These are phyloP conservation scores for Lactarius psammicola DNA, from an alignment of 768 basidiomycete genomes.

Conservation along the genomic window DNA sequence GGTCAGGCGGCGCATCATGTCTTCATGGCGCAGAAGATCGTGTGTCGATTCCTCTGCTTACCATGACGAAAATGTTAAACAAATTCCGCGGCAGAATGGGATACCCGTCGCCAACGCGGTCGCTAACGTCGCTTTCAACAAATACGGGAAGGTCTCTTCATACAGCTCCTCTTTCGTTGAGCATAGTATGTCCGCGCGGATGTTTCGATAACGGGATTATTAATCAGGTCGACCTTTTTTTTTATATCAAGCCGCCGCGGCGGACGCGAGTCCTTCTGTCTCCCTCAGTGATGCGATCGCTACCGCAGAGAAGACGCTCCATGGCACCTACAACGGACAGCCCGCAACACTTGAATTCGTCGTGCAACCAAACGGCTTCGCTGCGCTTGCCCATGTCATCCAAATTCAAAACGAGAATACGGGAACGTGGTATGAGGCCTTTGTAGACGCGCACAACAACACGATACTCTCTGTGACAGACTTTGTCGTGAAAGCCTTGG, in stretches of 20 bases:
- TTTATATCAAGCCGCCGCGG: conserved; percentile 17
- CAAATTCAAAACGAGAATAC: conserved; percentile 44
- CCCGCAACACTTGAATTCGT: conserved; percentile 44
- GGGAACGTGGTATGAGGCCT: conserved; percentile 55
- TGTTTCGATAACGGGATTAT: not conserved
- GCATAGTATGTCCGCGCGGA: conserved; percentile 35
- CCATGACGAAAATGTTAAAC: not conserved
- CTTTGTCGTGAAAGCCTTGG: conserved; percentile 47
- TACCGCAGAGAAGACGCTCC: conserved; percentile 39
- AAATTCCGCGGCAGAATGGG: conserved; percentile 32
- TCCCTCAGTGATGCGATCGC: conserved; percentile 39
- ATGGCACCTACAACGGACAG: conserved; percentile 43
- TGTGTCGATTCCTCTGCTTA: conserved; percentile 13
- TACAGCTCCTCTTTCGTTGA: conserved; percentile 50
- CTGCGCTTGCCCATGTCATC: conserved; percentile 42
- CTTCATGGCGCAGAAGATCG: conserved; percentile 32
- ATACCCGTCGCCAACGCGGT: conserved; percentile 42
- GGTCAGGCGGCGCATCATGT: conserved; percentile 28
- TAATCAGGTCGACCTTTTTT: not conserved
- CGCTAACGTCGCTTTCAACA: conserved; percentile 47
- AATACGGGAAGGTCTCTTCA: conserved; percentile 41
- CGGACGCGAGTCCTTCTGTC: conserved; percentile 40
- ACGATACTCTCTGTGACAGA: conserved; percentile 51
- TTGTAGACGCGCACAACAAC: conserved; percentile 56
- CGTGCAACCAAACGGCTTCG: conserved; percentile 40